Evolutionary conservation across 345 rosid species (phyloP), one percentile per base, ranked within the genome.

Genomic region (Alliaria petiolata): DNA sequence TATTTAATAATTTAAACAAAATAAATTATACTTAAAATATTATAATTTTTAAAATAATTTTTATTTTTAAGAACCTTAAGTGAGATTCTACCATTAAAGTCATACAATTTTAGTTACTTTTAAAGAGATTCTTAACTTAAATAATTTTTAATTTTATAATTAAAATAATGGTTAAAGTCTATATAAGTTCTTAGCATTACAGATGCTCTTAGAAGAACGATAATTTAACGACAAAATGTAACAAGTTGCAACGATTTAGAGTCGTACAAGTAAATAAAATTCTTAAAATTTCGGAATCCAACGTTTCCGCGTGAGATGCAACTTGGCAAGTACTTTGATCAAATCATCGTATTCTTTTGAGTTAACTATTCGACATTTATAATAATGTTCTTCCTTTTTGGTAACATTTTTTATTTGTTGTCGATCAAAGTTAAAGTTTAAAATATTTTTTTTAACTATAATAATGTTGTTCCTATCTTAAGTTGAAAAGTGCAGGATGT

Each of bases 401-500:
- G 47, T 34, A 20, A 25, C 39, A 49, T 56, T 8, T 3, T 25
- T 45, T 14, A 34, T 25, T 22, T 63, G 33, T 44, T 45, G 45
- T 66, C 43, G 58, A 72, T 58, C 31, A 57, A 50, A 59, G 46
- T 58, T 74, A 59, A 73, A 59, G 62, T 49, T 49, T 66, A 9
- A 40, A 60, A 31, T 20, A 33, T 3, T 19, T 44, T 39, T 12
- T 28, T 19, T 30, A 4, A 43, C 6, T 75, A 13, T 16, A 17
- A 40, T 47, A 40, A 15, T 61, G 51, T 53, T 68, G 74, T 61
- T 54, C 74, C 50, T 75, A 75, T 75, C 74, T 60, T 68, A 43
- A 51, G 45, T 60, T 75, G 79, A 53, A n/a, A 61, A 75, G 43
- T 61, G 69, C 74, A 68, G 13, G 50, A 68, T 75, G 25, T 44